Evolutionary conservation across 2,329 filamentous ascomycete genomes (phyloP).

Genomic region (Fusarium veterinarium): DNA sequence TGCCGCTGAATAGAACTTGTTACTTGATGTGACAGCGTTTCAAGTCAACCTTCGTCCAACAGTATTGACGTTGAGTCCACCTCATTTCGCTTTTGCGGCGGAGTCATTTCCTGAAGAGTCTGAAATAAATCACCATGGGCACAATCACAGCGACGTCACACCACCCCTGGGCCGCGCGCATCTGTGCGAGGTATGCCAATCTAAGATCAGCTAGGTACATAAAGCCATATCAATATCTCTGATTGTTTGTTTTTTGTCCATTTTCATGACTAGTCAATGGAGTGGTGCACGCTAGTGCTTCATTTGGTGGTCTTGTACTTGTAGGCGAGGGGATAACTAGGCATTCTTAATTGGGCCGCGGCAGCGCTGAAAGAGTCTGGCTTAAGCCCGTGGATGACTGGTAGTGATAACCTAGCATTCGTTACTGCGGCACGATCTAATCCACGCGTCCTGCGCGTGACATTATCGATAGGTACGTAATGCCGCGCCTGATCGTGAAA

Average conservation of each 20-base stretch:
- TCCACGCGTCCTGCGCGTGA: conserved; percentile 34
- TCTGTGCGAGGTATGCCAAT: conserved; percentile 25
- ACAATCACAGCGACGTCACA: conserved; percentile 37
- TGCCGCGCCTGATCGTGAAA: conserved; percentile 39
- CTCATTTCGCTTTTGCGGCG: conserved; percentile 43
- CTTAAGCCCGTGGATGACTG: not conserved
- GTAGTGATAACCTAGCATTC: conserved; percentile 6
- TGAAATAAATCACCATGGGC: conserved; percentile 25
- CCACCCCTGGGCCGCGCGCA: conserved; percentile 26
- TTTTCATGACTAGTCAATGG: not conserved
- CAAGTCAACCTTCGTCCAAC: conserved; percentile 33
- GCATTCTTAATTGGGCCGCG: conserved; percentile 21
- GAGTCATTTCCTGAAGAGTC: conserved; percentile 43
- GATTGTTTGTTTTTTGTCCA: conserved; percentile 16
- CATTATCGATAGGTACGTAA: conserved; percentile 39
- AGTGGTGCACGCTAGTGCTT: not conserved
- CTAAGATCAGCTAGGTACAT: conserved; percentile 6
- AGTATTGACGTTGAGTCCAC: conserved; percentile 21
- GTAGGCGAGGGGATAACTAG: not conserved
- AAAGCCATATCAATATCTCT: conserved; percentile 16
- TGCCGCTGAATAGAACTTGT: conserved; percentile 23
- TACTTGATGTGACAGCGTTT: conserved; percentile 38
- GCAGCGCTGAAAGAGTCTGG: conserved; percentile 37
- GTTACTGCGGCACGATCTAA: conserved; percentile 29
- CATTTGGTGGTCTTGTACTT: not conserved